Base-by-base conservation (phyloP, 1,284 basidiomycete species). In the Rhodofomes roseus region DNA sequence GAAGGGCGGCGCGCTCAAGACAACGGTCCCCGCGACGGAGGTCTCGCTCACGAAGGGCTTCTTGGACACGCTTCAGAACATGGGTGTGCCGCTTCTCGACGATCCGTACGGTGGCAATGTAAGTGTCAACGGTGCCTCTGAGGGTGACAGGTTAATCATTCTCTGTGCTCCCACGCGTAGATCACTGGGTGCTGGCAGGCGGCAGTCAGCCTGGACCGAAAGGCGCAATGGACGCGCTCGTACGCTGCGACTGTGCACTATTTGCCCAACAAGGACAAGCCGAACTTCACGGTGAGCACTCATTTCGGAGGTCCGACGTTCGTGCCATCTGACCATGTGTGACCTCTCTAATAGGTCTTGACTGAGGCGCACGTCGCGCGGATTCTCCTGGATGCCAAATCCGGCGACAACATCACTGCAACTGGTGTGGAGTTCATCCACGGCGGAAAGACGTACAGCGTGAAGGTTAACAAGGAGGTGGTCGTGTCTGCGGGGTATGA, bases 401-500 rank as follows among this genome's bases (percentile, higher is more conserved):
- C 29, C 12, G 48, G 59, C n/a, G 63, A 54, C 12, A 51, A 39
- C 18, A 6, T 65, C n/a, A 59, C 36, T 4, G 69, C 70, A 1
- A 69, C 60, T 2, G 67, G 70, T 14, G 70, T 73, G 6, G 70
- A 70, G 36, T 69, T 73, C 54, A 34, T 56, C 6, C 57, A 65
- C 34, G 61, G 39, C 5, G 68, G 59, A 14, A 52, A 60, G 29
- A 60, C 50, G 18, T 60, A 65, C 50, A 46, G 40, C 16, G 71
- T 65, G 1, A 22, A 62, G 18, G 69, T 63, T 0, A 36, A 50
- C 11, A 67, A 65, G 44, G 71, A 73, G 29, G 67, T 71, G n/a
- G 59, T 73, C 23, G 46, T 70, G 2, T 60, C 60, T 36, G 66
- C 69, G 29, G 68, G 69, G 69, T 70, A 56, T 2, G 71, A 23